Conservation (phyloP, 371 early-diverging fungal genomes). For the Rhizopus stolonifer region DNA sequence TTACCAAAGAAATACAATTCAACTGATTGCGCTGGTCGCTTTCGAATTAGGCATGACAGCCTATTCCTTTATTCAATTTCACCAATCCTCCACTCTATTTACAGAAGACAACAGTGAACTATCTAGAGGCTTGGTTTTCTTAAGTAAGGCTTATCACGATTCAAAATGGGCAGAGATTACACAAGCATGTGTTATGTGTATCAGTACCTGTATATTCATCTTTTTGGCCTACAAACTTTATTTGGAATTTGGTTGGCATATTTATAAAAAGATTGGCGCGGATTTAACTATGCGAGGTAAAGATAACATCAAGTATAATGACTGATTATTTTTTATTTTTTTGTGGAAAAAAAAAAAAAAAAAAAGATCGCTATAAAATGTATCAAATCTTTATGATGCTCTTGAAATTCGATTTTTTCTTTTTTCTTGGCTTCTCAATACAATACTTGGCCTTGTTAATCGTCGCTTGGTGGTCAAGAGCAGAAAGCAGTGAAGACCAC, state of each 20-base stretch:
- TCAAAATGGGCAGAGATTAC: conserved; percentile 50
- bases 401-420: conserved; percentile 87
- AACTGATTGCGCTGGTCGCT: conserved; percentile 47
- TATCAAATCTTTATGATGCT: conserved; percentile 88
- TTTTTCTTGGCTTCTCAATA: conserved; percentile 84
- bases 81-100: conserved; percentile 46
- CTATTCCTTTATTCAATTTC: conserved; percentile 49
- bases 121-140: conserved; percentile 18
- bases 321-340: too few species aligned
- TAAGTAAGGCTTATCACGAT: conserved; percentile 37
- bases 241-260: conserved; percentile 73
- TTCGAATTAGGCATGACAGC: conserved; percentile 53
- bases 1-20: conserved; percentile 52
- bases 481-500: conserved; percentile 52
- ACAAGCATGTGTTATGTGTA: conserved; percentile 41
- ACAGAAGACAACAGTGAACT: conserved; percentile 20
- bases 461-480: conserved; percentile 48
- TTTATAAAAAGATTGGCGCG: conserved; percentile 93
- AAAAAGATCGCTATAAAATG: conserved; percentile 73
- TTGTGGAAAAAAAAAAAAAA: too few species aligned
- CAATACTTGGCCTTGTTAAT: conserved; percentile 82
- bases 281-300: conserved; percentile 83
- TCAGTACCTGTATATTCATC: conserved; percentile 31
- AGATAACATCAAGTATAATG: not conserved
- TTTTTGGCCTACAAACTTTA: conserved; percentile 50